phyloP scores from a whole-genome alignment of 2,329 filamentous ascomycete genomes.

The Penicillium sp. region DNA sequence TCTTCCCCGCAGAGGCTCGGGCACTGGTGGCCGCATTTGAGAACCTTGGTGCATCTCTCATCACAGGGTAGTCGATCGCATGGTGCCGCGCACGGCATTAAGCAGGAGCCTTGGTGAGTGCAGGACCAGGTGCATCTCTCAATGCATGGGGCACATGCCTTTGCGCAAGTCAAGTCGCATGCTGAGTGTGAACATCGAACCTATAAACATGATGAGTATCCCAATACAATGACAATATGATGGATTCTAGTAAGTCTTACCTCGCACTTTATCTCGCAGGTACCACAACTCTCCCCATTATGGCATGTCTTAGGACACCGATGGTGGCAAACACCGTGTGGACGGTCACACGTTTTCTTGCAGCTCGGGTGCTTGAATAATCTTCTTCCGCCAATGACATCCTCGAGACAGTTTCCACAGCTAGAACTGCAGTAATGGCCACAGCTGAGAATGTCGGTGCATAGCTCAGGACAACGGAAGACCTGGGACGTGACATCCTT shows the following conservation, averaged over 20 bases:
- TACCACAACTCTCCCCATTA: constrained; percentile 3
- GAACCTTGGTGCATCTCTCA: constrained; percentile 3
- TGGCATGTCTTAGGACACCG: constrained; percentile 7
- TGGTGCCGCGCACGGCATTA: constrained; percentile 14
- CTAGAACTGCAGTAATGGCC: background rate
- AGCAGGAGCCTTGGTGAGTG: constrained; percentile 1
- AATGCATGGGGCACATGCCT: constrained; percentile 12
- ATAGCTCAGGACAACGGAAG: constrained; percentile 8
- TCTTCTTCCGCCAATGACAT: background rate
- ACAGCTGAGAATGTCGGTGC: constrained; percentile 2
- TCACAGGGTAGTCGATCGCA: constrained; percentile 13
- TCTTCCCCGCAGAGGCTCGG: constrained; percentile 12
- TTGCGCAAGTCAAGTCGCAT: constrained; percentile 3
- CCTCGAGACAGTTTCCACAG: background rate
- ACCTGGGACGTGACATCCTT: background rate
- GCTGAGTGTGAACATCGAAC: constrained; percentile 8
- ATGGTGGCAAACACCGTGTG: constrained; percentile 9
- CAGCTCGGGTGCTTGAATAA: background rate
- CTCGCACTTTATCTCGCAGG: constrained; percentile 10
- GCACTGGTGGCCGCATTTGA: constrained; percentile 8
- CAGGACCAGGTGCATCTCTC: constrained; percentile 11
- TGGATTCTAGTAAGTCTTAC: background rate
- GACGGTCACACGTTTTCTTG: constrained; percentile 8
- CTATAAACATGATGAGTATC: constrained; percentile 1
- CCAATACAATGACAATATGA: background rate